Conservation (phyloP, 2,329 filamentous ascomycete species). For the Chalaropsis ovoidea region DNA sequence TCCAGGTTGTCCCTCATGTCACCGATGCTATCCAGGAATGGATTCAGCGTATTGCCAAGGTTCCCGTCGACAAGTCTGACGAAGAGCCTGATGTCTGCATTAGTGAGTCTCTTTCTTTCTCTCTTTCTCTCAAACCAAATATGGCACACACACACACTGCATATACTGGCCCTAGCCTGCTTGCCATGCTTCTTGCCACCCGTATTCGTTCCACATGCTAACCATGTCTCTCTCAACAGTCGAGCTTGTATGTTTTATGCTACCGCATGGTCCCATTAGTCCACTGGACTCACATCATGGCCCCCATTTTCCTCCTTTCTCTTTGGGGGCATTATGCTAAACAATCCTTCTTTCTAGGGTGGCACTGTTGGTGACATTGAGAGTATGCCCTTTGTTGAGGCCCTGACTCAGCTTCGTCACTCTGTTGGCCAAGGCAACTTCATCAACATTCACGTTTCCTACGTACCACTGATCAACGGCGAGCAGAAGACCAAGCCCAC, state of each 20-base stretch:
- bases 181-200: too few species aligned
- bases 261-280: too few species aligned
- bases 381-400: constrained; percentile 78
- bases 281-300: too few species aligned
- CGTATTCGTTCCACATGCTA: constrained; percentile 20
- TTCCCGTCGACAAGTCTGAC: constrained; percentile 76
- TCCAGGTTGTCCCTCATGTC: constrained; percentile 86
- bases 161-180: too few species aligned
- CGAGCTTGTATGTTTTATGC: constrained; percentile 13
- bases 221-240: constrained; percentile 29
- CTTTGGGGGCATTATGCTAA: not conserved
- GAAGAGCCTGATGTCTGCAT: constrained; percentile 87
- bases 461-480: constrained; percentile 59
- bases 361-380: constrained; percentile 72
- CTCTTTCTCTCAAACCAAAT: not conserved
- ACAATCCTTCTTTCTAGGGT: constrained; percentile 31
- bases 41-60: constrained; percentile 75
- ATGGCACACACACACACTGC: too few species aligned
- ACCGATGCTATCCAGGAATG: constrained; percentile 87
- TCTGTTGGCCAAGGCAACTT: constrained; percentile 70
- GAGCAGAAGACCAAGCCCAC: constrained; percentile 97
- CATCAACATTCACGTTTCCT: constrained; percentile 78
- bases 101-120: constrained; percentile 44
- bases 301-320: too few species aligned
- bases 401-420: constrained; percentile 66